Evolutionary conservation across 257 asterid species (phyloP).

Genomic region (Catharanthus roseus): DNA sequence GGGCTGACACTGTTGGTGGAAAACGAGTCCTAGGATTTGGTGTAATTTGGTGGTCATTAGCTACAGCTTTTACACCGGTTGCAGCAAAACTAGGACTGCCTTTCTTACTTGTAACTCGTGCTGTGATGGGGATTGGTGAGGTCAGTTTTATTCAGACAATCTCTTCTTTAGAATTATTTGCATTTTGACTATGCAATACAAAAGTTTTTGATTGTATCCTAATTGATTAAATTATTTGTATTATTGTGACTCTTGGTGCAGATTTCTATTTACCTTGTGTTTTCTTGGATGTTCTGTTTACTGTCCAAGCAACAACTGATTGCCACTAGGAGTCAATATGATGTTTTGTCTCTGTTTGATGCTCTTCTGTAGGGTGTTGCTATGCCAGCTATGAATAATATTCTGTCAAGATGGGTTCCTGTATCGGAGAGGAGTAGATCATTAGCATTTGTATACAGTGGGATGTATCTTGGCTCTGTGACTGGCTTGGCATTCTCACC

Average conservation of each 20-base stretch:
- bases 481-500: constrained; percentile 91
- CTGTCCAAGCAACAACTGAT: background rate
- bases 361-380: constrained; percentile 77
- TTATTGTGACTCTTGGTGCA: background rate
- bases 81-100: constrained; percentile 87
- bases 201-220: background rate
- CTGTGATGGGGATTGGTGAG: constrained; percentile 95
- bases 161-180: constrained; percentile 5
- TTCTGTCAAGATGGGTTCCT: constrained; percentile 92
- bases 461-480: constrained; percentile 95
- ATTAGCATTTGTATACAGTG: constrained; percentile 84
- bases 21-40: constrained; percentile 79
- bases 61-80: constrained; percentile 72
- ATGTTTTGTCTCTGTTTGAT: constrained; percentile 10
- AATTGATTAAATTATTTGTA: background rate
- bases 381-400: constrained; percentile 93
- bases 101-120: constrained; percentile 76
- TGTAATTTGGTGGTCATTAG: constrained; percentile 96
- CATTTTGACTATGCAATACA: background rate
- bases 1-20: constrained; percentile 97
- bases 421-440: constrained; percentile 94
- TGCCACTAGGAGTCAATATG: background rate
- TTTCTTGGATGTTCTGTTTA: background rate
- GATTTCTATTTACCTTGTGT: background rate
- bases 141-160: constrained; percentile 32